Evolutionary conservation across 257 asterid genomes (phyloP).

Genomic region (Capsicum baccatum): DNA sequence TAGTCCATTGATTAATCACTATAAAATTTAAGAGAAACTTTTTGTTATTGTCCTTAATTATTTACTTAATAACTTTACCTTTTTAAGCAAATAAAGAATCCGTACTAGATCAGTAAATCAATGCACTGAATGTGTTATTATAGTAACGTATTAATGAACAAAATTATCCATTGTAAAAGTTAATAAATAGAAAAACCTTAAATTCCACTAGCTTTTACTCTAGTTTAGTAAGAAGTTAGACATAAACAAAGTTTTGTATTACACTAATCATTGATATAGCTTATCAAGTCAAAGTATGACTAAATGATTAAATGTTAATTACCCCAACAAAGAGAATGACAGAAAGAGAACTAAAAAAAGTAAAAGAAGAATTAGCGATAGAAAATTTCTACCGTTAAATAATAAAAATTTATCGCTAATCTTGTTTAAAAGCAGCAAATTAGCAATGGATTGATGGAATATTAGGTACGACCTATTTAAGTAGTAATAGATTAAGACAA

Average conservation of each 20-base stretch:
- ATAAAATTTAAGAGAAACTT: background rate
- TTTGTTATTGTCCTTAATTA: background rate
- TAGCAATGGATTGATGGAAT: no score
- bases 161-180: background rate
- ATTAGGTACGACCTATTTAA: background rate
- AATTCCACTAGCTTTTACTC: background rate
- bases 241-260: background rate
- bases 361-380: no score
- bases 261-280: background rate
- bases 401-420: no score
- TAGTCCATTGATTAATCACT: background rate
- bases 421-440: no score
- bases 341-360: no score
- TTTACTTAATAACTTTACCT: background rate
- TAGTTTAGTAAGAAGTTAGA: background rate
- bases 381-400: no score
- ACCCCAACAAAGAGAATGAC: no score
- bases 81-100: background rate
- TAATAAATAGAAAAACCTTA: background rate
- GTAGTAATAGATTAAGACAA: background rate
- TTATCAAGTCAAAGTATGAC: background rate
- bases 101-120: background rate
- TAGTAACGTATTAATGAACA: background rate
- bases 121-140: no score
- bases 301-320: no score